Base-by-base conservation (phyloP, 345 rosid species). In the Carallia brachiata region DNA sequence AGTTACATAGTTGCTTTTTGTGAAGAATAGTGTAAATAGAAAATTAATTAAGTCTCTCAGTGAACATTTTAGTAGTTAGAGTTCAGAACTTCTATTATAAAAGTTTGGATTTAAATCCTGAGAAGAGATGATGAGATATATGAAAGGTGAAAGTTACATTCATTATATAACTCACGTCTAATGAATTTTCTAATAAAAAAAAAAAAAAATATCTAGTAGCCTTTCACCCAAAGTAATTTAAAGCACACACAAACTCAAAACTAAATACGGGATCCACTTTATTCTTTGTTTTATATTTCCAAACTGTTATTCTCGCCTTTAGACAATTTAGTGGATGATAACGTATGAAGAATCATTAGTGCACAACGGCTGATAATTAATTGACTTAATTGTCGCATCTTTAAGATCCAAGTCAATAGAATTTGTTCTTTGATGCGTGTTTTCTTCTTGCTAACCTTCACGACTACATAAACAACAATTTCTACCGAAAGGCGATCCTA, bases 381-480 rank as follows among this genome's bases (percentile, higher is more conserved):
- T 72, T 64, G 64, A 57, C 69, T 65, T 72, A 57, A 65, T 56
- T 72, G 59, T 72, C 69, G 47, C 64, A 71, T 71, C 75, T 44
- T 44, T 12, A 31, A 44, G 60, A 69, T 40, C 44, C 52, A 6
- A 56, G 40, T 36, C 62, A 36, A n/a, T 16, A 59, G 36, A 30
- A 23, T 12, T 56, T 56, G 18, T 7, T 10, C 4, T 31, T 48
- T n/a, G 44, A 60, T n/a, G 32, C 58, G 10, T 19, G 23, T 69
- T 7, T 36, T 12, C 6, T 17, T 8, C 9, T 53, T 6, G 12
- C 10, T 2, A 31, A 0, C 12, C 47, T 67, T 36, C 36, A 23
- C 36, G 6, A 27, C 50, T 7, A 36, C 40, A 56, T 16, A 57
- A 56, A 56, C 60, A 58, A 60, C 50, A 59, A 17, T 58, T 72